Evolutionary conservation across 2,329 filamentous ascomycete species (phyloP).

Genomic region (Trichoderma asperellum): DNA sequence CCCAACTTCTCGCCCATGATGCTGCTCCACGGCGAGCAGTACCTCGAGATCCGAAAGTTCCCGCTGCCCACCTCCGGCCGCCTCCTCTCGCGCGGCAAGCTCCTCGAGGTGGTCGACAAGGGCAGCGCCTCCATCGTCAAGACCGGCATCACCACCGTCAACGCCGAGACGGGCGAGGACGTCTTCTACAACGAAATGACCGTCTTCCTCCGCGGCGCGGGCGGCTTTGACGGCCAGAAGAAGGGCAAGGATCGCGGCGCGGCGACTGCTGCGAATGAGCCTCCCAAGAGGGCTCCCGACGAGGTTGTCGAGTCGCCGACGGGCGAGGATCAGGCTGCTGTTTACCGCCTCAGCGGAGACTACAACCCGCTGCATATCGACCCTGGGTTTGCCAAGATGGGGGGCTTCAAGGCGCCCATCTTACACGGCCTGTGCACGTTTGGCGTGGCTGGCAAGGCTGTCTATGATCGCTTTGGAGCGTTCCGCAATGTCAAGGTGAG

Average conservation of each 20-base stretch:
- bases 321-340: slow-evolving; percentile 84
- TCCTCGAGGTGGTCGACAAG: slow-evolving; percentile 96
- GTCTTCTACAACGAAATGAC: slow-evolving; percentile 96
- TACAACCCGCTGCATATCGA: slow-evolving; percentile 97
- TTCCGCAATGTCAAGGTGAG: slow-evolving; percentile 93
- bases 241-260: slow-evolving; percentile 79
- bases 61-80: slow-evolving; percentile 85
- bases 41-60: slow-evolving; percentile 89
- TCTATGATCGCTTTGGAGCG: slow-evolving; percentile 78
- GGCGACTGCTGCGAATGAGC: slow-evolving; percentile 76
- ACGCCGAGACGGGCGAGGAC: slow-evolving; percentile 83
- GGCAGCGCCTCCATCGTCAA: slow-evolving; percentile 85
- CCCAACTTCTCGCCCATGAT: slow-evolving; percentile 99
- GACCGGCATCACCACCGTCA: slow-evolving; percentile 77
- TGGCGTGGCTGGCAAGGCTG: slow-evolving; percentile 86
- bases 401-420: slow-evolving; percentile 92
- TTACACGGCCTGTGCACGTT: slow-evolving; percentile 97
- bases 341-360: slow-evolving; percentile 93
- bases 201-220: slow-evolving; percentile 89
- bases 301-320: slow-evolving; percentile 84
- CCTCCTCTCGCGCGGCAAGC: slow-evolving; percentile 73
- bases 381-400: slow-evolving; percentile 89
- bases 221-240: slow-evolving; percentile 83
- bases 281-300: slow-evolving; percentile 78
- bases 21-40: slow-evolving; percentile 98